Evolutionary conservation across 1,139 yeast genomes (phyloP), one percentile per base, ranked within the genome.

Genomic region (Suhomyces yuchorum): DNA sequence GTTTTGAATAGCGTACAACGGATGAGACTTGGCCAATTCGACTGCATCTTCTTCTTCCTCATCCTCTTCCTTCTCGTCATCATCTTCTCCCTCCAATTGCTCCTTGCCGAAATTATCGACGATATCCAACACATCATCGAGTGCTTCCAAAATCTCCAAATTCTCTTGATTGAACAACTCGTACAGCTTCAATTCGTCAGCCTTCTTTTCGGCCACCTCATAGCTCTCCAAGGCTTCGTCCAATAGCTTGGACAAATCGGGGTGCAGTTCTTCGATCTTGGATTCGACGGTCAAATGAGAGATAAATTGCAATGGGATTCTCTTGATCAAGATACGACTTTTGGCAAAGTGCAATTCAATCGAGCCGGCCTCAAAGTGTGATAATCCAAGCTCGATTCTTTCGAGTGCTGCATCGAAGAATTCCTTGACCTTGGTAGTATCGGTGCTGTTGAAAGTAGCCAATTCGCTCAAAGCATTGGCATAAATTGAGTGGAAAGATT

Each of bases 331-430:
- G 9, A 88, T 78, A 51, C 80, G 76, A 28, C 86, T 73, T 50
- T 78, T 75, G 7, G 86, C 80, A 52, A 85, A 77, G 33, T 69
- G 60, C 53, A 87, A 67, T 6, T 73, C 70, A 12, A 68, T 61
- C 2, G 81, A 72, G 3, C 80, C 72, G 2, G 73, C 70, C 0
- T 82, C 76, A 51, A 69, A 75, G 28, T 66, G 60, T 8, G 74
- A 80, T 44, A 84, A 67, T 0, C 96, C 97, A 14, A 71, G 61
- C 4, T 78, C 80, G 17, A 82, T 72, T 53, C 96, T 78, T 50
- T 90, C 97, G 34, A 86, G 53, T 1, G 96, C 87, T 22, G 87
- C 88, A 19, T 77, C 78, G 50, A 87, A 82, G 58, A 73, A 87
- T 47, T 82, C 87, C 18, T 68, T 63, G 3, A 84, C 74, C 46